Evolutionary conservation across 2,329 filamentous ascomycete species (phyloP).

Genomic region (Tolypocladium cylindrosporum): DNA sequence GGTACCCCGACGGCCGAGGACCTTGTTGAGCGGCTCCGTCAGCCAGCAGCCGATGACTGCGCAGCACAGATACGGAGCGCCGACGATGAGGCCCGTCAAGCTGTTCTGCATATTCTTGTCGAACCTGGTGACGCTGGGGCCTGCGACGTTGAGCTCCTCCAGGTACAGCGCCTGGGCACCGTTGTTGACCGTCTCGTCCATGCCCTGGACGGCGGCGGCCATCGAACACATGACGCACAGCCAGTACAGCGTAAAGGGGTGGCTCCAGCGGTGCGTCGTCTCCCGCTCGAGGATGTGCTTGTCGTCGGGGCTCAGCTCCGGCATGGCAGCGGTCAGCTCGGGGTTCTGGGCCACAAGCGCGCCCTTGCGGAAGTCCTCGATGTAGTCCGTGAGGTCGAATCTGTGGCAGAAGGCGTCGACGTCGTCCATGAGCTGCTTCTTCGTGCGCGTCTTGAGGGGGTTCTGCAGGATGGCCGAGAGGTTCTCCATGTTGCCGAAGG

Average conservation of each 20-base stretch:
- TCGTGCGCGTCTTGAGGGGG: constrained; percentile 5
- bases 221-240: constrained; percentile 23
- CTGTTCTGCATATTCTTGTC: constrained; percentile 26
- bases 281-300: constrained; percentile 18
- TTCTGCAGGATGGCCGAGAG: constrained; percentile 6
- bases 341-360: constrained; percentile 24
- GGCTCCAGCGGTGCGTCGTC: constrained; percentile 18
- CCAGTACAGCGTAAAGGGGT: constrained; percentile 23
- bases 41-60: constrained; percentile 23
- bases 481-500: constrained; percentile 5
- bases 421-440: constrained; percentile 5
- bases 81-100: constrained; percentile 31
- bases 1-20: constrained; percentile 7
- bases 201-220: constrained; percentile 52
- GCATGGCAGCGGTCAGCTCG: constrained; percentile 38
- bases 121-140: constrained; percentile 43
- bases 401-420: constrained; percentile 5
- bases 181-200: constrained; percentile 57
- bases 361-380: constrained; percentile 28
- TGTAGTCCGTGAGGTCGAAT: constrained; percentile 36
- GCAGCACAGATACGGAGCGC: constrained; percentile 8
- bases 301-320: constrained; percentile 15
- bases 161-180: constrained; percentile 41
- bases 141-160: constrained; percentile 55
- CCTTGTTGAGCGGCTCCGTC: constrained; percentile 8